A percentile compares a stretch with the other conserved stretches of the same genome.
Evolutionary conservation across 2,329 filamentous ascomycete genomes (phyloP).

Genomic region (Berkeleyomyces basicola): DNA sequence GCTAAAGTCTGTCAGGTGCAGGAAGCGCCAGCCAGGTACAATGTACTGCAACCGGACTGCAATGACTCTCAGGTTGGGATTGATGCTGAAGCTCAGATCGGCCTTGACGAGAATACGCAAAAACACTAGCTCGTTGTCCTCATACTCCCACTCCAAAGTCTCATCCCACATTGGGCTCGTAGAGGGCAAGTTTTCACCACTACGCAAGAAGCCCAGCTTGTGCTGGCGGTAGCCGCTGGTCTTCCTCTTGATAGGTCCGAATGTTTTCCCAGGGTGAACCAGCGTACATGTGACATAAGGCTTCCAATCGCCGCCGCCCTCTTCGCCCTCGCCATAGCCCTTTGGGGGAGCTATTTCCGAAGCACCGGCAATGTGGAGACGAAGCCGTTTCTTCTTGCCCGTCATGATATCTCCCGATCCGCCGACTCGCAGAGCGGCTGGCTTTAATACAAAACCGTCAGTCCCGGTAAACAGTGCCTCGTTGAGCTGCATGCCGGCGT

Average conservation of each 20-base stretch:
- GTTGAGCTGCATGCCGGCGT: conserved; percentile 48
- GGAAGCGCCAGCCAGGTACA: conserved; percentile 42
- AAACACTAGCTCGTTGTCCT: conserved; percentile 50
- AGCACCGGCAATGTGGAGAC: conserved; percentile 44
- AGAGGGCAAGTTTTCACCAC: conserved; percentile 37
- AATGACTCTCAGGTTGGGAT: conserved; percentile 44
- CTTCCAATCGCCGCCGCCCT: conserved; percentile 24
- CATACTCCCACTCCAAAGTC: conserved; percentile 48
- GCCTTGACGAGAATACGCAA: conserved; percentile 49
- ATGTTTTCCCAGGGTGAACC: conserved; percentile 37
- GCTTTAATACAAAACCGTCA: conserved; percentile 50
- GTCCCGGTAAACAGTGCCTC: conserved; percentile 50
- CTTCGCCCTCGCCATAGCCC: conserved; percentile 7
- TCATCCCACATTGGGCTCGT: conserved; percentile 52
- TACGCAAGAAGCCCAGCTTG: conserved; percentile 38
- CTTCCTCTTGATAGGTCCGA: conserved; percentile 41
- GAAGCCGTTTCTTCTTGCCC: conserved; percentile 31
- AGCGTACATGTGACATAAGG: conserved; percentile 48
- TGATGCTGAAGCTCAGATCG: conserved; percentile 44
- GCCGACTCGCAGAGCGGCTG: conserved; percentile 38
- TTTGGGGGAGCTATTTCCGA: conserved; percentile 36
- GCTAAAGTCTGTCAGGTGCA: conserved; percentile 47
- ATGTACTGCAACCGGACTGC: conserved; percentile 44
- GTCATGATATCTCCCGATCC: conserved; percentile 34
- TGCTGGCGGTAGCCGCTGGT: conserved; percentile 44